phyloP scores from a whole-genome alignment of 352 stramenopile species.

The Albugo laibachii region DNA sequence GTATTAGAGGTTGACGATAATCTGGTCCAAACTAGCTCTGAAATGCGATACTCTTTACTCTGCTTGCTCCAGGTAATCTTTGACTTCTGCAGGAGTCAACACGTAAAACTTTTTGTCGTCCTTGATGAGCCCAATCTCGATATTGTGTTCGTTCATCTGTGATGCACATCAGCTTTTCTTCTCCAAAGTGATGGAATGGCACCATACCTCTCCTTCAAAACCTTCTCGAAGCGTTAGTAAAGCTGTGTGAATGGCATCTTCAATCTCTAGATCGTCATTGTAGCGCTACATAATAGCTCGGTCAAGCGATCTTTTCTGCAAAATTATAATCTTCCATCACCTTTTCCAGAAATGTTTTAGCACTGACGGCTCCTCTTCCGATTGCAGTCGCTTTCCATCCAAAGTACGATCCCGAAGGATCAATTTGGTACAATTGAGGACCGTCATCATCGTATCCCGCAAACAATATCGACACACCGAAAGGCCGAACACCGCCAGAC shows the following conservation, averaged over 20 bases:
- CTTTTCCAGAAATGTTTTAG: conserved; percentile 98
- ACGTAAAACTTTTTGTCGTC: conserved; percentile 94
- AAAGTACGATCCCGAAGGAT: conserved; percentile 96
- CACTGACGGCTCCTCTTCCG: conserved; percentile 95
- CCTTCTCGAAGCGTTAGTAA: conserved; percentile 97
- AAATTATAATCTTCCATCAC: conserved; percentile 9
- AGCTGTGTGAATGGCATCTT: conserved; percentile 98
- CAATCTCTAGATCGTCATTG: conserved; percentile 96
- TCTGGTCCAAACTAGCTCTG: too few species aligned
- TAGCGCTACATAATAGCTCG: conserved; percentile 30
- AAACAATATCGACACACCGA: conserved; percentile 96
- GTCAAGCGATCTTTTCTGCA: neutral
- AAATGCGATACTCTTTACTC: conserved; percentile 50
- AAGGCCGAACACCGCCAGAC: conserved; percentile 93
- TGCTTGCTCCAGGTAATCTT: conserved; percentile 99
- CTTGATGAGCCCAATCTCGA: conserved; percentile 95
- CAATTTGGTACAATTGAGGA: conserved; percentile 95
- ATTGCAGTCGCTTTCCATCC: conserved; percentile 99
- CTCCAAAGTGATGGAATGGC: conserved; percentile 2
- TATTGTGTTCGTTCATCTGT: conserved; percentile 96
- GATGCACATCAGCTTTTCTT: conserved; percentile 9
- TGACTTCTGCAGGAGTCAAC: conserved; percentile 93
- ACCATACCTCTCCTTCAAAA: conserved; percentile 86
- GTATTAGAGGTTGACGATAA: too few species aligned
- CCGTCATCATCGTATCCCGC: conserved; percentile 95